A percentile compares a stretch with the other conserved stretches of the same genome.
phyloP scores from a whole-genome alignment of 306 rosid species.

The Cucurbita moschata region DNA sequence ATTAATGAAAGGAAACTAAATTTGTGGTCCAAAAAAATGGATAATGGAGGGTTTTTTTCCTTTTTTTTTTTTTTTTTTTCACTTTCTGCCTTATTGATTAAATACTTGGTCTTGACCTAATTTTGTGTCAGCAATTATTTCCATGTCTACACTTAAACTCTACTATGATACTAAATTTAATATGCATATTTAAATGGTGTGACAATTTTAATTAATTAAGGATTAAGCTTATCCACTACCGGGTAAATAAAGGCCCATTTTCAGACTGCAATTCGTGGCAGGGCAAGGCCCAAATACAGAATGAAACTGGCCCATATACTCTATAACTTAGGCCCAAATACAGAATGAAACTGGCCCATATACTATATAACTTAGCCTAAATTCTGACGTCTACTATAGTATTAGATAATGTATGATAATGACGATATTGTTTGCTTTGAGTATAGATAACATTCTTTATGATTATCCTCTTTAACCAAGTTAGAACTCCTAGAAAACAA shows the following conservation, averaged over 20 bases:
- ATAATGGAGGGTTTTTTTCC: no score
- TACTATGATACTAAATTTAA: background rate
- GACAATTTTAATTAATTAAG: background rate
- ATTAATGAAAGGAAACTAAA: background rate
- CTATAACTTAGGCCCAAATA: background rate
- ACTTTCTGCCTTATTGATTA: no score
- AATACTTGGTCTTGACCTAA: background rate
- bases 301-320: background rate
- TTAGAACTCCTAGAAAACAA: background rate
- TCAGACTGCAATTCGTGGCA: background rate
- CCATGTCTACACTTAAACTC: no score
- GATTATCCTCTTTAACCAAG: no score
- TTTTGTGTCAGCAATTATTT: background rate
- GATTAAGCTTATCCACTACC: background rate
- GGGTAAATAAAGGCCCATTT: background rate
- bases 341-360: background rate
- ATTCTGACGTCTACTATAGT: no score
- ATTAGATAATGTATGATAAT: no score
- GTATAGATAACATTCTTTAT: no score
- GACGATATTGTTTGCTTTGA: no score
- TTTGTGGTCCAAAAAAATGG: background rate
- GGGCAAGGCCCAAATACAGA: background rate
- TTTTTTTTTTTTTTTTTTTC: background rate
- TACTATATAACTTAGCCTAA: no score
- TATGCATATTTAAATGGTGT: background rate